Base-by-base conservation (phyloP, 768 basidiomycete species). In the Serendipita sp. region DNA sequence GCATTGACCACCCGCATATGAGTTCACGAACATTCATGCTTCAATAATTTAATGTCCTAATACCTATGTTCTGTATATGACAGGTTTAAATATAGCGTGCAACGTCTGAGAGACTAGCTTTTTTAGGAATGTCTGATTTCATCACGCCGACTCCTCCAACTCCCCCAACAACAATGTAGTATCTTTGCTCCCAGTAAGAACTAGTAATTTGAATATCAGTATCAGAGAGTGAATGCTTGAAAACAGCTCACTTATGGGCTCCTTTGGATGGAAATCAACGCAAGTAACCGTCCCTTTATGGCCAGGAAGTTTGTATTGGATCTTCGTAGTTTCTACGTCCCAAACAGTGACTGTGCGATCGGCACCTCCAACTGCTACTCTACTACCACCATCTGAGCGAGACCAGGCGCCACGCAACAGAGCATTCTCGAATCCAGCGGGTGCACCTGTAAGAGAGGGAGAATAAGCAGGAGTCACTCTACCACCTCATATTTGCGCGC, bases 261-360 rank as follows among this genome's bases (percentile, higher is more conserved):
- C 93, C 70, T 86, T 91, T 6, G 95, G 93, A 72, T 95, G 92
- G 78, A 95, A 96, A 69, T 95, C 96, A 0, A 92, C 91, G n/a
- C 86, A 78, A 1, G 91, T 93, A 13, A 98, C 93, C 0, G 94
- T 94, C 10, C 95, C 94, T 73, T 91, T 96, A 73, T 99, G 95
- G 13, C 95, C 95, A 44, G 95, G 91, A 64, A 97, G 80, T 89
- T 93, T 91, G 77, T 91, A 91, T 67, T 86, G 70, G 2, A 87
- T 80, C 65, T 81, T 82, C 31, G 80, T 82, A 67, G 80, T 88
- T 67, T 91, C 88, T 3, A 88, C 87, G 13, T 90, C 89, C 89
- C 90, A 91, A 43, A 91, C 84, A 64, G 83, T 86, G 40, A 90
- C 88, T 73, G 85, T 89, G 66, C 90, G 77, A 73, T 93, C 91